Evolutionary conservation across 805 yeast species (phyloP).

Genomic region (Ascoidea tarda): DNA sequence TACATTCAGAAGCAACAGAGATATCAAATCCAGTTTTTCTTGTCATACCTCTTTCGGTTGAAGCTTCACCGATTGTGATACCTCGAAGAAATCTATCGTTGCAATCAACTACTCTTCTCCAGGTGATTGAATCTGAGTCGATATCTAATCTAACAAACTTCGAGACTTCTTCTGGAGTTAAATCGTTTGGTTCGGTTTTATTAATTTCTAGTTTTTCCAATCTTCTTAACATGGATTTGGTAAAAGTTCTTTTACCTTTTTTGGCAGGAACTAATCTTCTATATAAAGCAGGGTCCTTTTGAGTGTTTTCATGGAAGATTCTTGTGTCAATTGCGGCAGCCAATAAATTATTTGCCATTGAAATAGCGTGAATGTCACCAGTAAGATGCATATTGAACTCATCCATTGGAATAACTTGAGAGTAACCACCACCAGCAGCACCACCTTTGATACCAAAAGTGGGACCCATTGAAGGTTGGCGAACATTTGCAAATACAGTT

Average conservation of each 20-base stretch:
- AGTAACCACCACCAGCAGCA: slow-evolving; percentile 85
- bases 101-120: slow-evolving; percentile 78
- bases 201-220: slow-evolving; percentile 51
- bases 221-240: slow-evolving; percentile 55
- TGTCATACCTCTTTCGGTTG: slow-evolving; percentile 63
- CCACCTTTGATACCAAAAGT: slow-evolving; percentile 84
- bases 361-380: slow-evolving; percentile 77
- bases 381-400: slow-evolving; percentile 79
- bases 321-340: slow-evolving; percentile 83
- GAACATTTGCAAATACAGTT: slow-evolving; percentile 65
- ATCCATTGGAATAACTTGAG: slow-evolving; percentile 83
- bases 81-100: slow-evolving; percentile 73
- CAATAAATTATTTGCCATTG: slow-evolving; percentile 66
- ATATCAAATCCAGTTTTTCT: slow-evolving; percentile 73
- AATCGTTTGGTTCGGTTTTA: slow-evolving; percentile 58
- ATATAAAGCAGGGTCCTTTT: slow-evolving; percentile 56
- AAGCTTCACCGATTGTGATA: slow-evolving; percentile 67
- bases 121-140: slow-evolving; percentile 67
- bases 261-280: slow-evolving; percentile 68
- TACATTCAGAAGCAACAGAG: slow-evolving; percentile 73
- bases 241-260: slow-evolving; percentile 47
- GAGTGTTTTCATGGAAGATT: slow-evolving; percentile 73
- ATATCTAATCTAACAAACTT: slow-evolving; percentile 58
- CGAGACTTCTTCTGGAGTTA: slow-evolving; percentile 53
- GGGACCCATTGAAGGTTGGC: slow-evolving; percentile 86